These are phyloP conservation scores for Oryza officinalis DNA, from an alignment of 176 grass and related monocot species.

Conservation along the genomic window DNA sequence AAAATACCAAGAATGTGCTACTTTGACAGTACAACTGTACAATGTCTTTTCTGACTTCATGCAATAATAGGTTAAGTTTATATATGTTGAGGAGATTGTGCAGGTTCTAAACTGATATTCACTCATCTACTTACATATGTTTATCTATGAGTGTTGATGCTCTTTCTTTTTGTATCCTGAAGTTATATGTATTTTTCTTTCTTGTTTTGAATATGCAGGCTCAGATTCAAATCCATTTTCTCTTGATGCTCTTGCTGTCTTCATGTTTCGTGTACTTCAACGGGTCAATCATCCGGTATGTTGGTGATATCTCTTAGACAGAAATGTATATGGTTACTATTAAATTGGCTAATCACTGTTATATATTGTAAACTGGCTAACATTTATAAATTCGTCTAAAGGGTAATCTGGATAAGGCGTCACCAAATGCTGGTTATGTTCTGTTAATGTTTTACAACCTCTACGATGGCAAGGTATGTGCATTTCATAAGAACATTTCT, in stretches of 20 bases:
- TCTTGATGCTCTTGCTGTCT: slow-evolving; percentile 90
- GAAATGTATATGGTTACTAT: not conserved
- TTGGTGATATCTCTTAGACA: slow-evolving; percentile 22
- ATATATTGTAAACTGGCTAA: slow-evolving; percentile 35
- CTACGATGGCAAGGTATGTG: slow-evolving; percentile 92
- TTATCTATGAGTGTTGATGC: not conserved
- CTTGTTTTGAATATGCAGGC: slow-evolving; percentile 54
- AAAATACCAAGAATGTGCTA: not conserved
- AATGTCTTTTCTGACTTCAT: not conserved
- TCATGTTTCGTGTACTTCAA: slow-evolving; percentile 89
- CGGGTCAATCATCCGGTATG: slow-evolving; percentile 89
- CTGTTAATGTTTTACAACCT: slow-evolving; percentile 98
- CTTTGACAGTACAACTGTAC: not conserved
- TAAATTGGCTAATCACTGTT: not conserved
- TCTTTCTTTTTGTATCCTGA: not conserved
- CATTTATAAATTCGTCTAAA: slow-evolving; percentile 43
- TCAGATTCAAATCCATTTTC: slow-evolving; percentile 94
- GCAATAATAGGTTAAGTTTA: not conserved
- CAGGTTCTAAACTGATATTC: not conserved
- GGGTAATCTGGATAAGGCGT: slow-evolving; percentile 90
- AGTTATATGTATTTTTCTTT: slow-evolving; percentile 21
- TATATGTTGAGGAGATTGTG: slow-evolving; percentile 12
- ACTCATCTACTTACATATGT: not conserved
- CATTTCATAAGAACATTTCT: slow-evolving; percentile 27
- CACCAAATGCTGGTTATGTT: slow-evolving; percentile 85